A percentile compares a stretch with the other conserved stretches of the same genome.
phyloP scores from a whole-genome alignment of 1,284 basidiomycete genomes.

The Puccinia horiana region DNA sequence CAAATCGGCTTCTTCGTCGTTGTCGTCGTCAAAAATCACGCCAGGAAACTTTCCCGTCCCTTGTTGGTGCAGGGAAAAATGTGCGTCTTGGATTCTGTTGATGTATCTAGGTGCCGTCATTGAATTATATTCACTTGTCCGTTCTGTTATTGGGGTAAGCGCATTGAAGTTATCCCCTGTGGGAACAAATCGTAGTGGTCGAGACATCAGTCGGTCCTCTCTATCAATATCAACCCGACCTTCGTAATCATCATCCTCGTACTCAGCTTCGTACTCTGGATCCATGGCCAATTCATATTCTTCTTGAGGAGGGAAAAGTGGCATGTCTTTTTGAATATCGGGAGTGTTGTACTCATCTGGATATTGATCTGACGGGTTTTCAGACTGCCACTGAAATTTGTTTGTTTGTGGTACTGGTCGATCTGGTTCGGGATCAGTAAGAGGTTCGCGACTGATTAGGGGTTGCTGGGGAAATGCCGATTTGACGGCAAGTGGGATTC shows the following conservation, averaged over 20 bases:
- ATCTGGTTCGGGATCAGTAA: not conserved
- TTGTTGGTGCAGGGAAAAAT: conserved; percentile 1
- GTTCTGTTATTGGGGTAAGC: conserved; percentile 92
- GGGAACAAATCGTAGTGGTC: conserved; percentile 43
- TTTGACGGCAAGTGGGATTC: conserved; percentile 46
- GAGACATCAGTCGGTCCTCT: not conserved
- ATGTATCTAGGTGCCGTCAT: conserved; percentile 41
- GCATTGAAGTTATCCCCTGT: conserved; percentile 65
- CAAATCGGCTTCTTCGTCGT: conserved; percentile 57
- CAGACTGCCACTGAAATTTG: conserved; percentile 9
- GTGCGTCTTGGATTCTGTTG: conserved; percentile 15
- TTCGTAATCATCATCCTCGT: conserved; percentile 13
- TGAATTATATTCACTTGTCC: conserved; percentile 79
- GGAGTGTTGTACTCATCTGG: conserved; percentile 8
- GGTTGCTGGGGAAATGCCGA: conserved; percentile 17
- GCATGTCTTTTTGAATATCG: conserved; percentile 19
- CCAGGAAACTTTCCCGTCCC: conserved; percentile 35
- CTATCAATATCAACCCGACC: not conserved
- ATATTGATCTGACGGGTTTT: not conserved
- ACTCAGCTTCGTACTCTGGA: conserved; percentile 9
- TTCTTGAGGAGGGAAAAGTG: conserved; percentile 14
- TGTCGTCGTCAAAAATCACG: conserved; percentile 50
- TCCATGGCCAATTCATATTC: not conserved
- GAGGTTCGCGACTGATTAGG: not conserved
- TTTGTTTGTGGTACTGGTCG: not conserved